phyloP scores from a whole-genome alignment of 2,329 filamentous ascomycete species.

The Rutstroemia sp. region DNA sequence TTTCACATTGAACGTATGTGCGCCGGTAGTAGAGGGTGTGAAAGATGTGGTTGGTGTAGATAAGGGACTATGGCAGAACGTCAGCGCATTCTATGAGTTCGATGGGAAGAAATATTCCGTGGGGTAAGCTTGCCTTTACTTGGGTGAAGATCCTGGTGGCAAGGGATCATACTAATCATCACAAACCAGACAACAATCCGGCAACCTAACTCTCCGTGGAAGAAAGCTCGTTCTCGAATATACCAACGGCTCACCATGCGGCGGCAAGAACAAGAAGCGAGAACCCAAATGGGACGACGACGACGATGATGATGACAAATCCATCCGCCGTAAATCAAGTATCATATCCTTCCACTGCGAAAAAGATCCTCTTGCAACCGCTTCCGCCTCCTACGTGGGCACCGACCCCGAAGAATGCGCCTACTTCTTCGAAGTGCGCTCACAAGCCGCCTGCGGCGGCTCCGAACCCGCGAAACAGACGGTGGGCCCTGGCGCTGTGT shows the following conservation, averaged over 20 bases:
- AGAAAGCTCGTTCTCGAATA: constrained; percentile 73
- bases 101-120: constrained; percentile 65
- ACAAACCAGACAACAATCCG: constrained; percentile 16
- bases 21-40: constrained; percentile 61
- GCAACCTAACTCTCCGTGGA: constrained; percentile 50
- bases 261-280: constrained; percentile 34
- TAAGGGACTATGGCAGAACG: constrained; percentile 56
- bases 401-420: constrained; percentile 80
- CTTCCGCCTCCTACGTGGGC: constrained; percentile 76
- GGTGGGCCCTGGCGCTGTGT: constrained; percentile 67
- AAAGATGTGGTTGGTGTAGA: constrained; percentile 58
- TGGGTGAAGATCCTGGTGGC: neutral
- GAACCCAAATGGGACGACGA: constrained; percentile 25
- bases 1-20: constrained; percentile 80
- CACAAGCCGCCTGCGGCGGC: constrained; percentile 67
- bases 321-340: constrained; percentile 60
- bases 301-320: constrained; percentile 22
- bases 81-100: constrained; percentile 69
- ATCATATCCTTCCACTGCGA: constrained; percentile 93
- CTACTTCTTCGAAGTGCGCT: constrained; percentile 92
- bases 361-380: constrained; percentile 63
- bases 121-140: constrained; percentile 45
- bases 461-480: constrained; percentile 64
- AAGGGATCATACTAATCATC: constrained; percentile 1
- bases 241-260: constrained; percentile 69